phyloP scores from a whole-genome alignment of 331 rosid genomes.

The Cydonia oblonga region DNA sequence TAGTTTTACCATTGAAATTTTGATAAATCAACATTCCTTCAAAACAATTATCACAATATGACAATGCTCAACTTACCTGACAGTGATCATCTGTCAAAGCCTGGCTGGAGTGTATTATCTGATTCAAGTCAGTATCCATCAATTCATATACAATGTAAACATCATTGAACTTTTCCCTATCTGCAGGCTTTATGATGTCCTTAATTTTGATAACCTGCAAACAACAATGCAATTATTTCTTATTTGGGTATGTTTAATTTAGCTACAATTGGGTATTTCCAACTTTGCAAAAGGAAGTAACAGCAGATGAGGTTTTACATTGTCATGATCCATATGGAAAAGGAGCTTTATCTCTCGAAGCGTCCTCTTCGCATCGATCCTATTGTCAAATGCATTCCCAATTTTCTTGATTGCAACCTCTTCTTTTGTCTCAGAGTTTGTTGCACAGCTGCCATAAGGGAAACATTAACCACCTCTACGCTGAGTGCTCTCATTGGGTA shows the following conservation, averaged over 20 bases:
- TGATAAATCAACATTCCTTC: not conserved
- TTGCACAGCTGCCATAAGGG: slow-evolving; percentile 52
- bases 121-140: slow-evolving; percentile 52
- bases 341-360: slow-evolving; percentile 59
- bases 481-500: not conserved
- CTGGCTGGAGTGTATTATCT: slow-evolving; percentile 42
- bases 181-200: slow-evolving; percentile 48
- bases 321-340: slow-evolving; percentile 56
- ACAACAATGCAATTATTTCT: not conserved
- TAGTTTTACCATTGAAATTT: not conserved
- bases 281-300: too few species aligned
- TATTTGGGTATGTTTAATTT: not conserved
- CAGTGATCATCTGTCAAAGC: slow-evolving; percentile 53
- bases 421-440: slow-evolving; percentile 46
- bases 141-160: slow-evolving; percentile 44
- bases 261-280: not conserved
- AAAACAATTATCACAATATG: not conserved
- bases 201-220: slow-evolving; percentile 64
- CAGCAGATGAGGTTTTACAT: slow-evolving; percentile 21
- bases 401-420: slow-evolving; percentile 60
- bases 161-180: slow-evolving; percentile 38
- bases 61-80: slow-evolving; percentile 35
- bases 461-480: not conserved
- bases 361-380: slow-evolving; percentile 57
- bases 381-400: slow-evolving; percentile 52